These are phyloP conservation scores for Podospora bellae-mahoneyi DNA, from an alignment of 495 filamentous ascomycete species.

Conservation along the genomic window DNA sequence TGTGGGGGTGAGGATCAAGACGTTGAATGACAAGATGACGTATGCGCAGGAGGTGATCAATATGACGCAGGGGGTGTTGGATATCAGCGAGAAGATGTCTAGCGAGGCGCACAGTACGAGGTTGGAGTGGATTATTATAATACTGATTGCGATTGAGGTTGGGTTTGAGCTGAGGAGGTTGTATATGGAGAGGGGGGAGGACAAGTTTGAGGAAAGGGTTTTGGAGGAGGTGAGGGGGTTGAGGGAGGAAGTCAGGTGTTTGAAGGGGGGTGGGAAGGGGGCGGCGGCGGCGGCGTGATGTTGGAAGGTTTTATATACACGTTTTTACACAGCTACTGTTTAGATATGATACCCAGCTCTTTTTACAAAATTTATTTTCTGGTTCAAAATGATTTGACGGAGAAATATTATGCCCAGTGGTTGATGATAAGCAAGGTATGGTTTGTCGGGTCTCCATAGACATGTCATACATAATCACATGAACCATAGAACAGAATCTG, in stretches of 20 bases:
- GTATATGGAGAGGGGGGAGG: slow-evolving; percentile 41
- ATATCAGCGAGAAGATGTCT: slow-evolving; percentile 81
- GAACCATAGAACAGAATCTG: no score
- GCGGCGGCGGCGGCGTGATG: not conserved
- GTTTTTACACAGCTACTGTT: not conserved
- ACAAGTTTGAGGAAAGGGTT: slow-evolving; percentile 28
- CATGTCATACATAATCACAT: no score
- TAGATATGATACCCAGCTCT: not conserved
- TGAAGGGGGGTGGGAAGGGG: not conserved
- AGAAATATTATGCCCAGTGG: no score
- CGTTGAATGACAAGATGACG: slow-evolving; percentile 94
- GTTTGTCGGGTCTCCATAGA: no score
- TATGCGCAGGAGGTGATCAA: slow-evolving; percentile 94
- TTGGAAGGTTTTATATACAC: not conserved
- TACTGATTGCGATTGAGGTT: slow-evolving; percentile 88
- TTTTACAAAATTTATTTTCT: not conserved
- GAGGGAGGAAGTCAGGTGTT: not conserved
- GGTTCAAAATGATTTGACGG: not conserved
- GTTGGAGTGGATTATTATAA: slow-evolving; percentile 97
- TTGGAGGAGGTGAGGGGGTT: slow-evolving; percentile 19
- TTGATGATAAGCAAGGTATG: no score
- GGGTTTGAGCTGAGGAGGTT: slow-evolving; percentile 55
- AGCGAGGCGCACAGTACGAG: slow-evolving; percentile 85
- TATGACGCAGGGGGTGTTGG: slow-evolving; percentile 86
- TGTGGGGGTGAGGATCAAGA: slow-evolving; percentile 87